Evolutionary conservation across 352 stramenopile species (phyloP), one percentile per base, ranked within the genome.

Genomic region (Phytopythium delawarense): DNA sequence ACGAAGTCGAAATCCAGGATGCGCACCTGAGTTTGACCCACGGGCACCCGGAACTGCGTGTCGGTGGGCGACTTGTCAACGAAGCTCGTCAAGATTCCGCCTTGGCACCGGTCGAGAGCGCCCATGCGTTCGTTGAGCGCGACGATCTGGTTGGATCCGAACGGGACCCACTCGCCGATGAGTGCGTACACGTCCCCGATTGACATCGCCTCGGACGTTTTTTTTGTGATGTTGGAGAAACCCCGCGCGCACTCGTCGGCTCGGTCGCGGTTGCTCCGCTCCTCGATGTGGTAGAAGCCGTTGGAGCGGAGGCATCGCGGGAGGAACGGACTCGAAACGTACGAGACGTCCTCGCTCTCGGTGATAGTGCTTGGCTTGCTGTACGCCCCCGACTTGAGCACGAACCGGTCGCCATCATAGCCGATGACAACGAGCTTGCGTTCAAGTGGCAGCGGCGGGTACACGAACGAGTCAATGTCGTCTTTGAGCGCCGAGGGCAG

Each of bases 1-100:
- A 97, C 96, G 49, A 98, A 95, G 45, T 97, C 97, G 64, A 98
- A 99, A 69, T 99, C 97, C 4, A 99, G 77, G 57, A 99, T 98
- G 46, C 96, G 88, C 16, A 99, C 92, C 53, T 88, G 87, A 1
- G 96, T 99, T 44, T 98, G 88, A 7, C 98, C 96, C 13, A 97
- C 89, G 18, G 83, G 81, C 13, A 96, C 79, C 21, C 75, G 79
- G 59, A 98, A 95, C 64, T 87, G 91, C 51, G 80, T 93, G 57
- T 84, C 81, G 0, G 87, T 92, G 8, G 89, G 83, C n/a, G 78
- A 68, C 15, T 70, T 79, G 72, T 98, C 96, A 30, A 99, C 86
- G 18, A 88, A 86, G 60, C 89, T 96, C 16, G 96, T 98, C 61
- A 99, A 91, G 66, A 98, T 98, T 3, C 97, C 97, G 56, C 97